A percentile compares a stretch with the other conserved stretches of the same genome.
phyloP scores from a whole-genome alignment of 23 red algal genomes.

The Gracilariopsis chorda region DNA sequence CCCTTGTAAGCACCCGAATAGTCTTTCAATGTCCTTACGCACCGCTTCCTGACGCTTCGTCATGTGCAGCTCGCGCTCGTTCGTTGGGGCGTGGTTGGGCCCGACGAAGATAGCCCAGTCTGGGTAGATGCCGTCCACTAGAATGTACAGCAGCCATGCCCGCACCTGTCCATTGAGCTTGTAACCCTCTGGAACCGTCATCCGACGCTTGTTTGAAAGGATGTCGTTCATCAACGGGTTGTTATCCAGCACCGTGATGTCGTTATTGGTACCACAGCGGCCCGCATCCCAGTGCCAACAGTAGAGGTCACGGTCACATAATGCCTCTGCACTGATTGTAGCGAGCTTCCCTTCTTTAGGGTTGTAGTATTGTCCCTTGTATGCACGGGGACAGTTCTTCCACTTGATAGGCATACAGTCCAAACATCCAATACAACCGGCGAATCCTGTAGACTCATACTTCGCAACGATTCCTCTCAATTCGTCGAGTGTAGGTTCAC shows the following conservation, averaged over 20 bases:
- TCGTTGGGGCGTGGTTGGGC: not conserved
- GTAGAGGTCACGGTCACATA: not conserved
- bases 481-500: not conserved
- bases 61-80: not conserved
- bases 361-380: no score
- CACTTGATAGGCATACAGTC: conserved; percentile 13
- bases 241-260: conserved; percentile 17
- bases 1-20: conserved; percentile 9
- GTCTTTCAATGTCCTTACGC: conserved; percentile 34
- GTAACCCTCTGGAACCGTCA: not conserved
- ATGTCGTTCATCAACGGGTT: conserved; percentile 35
- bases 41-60: not conserved
- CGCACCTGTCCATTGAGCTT: not conserved
- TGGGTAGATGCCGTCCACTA: conserved; percentile 32
- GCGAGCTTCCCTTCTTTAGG: conserved; percentile 19
- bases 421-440: conserved; percentile 4
- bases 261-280: conserved; percentile 28
- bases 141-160: not conserved
- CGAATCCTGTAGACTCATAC: not conserved
- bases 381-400: conserved; percentile 36
- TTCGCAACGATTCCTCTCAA: not conserved
- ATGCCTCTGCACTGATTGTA: not conserved
- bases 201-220: not conserved
- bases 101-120: not conserved
- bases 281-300: conserved; percentile 46